Base-by-base conservation (phyloP, 148 eudicot genomes). In the Nepenthes mirabilis region DNA sequence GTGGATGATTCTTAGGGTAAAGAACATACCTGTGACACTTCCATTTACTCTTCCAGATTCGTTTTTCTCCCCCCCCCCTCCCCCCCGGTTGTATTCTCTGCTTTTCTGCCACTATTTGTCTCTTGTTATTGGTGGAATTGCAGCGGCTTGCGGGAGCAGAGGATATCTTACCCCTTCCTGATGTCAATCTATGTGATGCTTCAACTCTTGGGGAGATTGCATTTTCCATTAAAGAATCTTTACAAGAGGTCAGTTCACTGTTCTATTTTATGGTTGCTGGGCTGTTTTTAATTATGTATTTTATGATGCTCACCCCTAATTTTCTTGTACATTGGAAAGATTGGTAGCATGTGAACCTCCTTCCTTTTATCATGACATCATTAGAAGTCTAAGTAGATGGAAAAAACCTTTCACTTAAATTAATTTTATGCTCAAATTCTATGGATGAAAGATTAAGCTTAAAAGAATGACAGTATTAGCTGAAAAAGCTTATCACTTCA, bases 141-240 rank as follows among this genome's bases (percentile, higher is more conserved):
- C 91, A 88, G 96, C 59, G 96, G 37, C 87, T 89, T 58, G 81
- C 85, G 55, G 87, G 79, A 75, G 75, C 85, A 53, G 96, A 89
- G 71, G 90, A 89, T 72, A 57, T 80, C 35, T 70, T 89, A 63
- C 85, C 90, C 65, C 37, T 72, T 64, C 89, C 82, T 9, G 76
- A 79, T 70, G 69, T 59, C 53, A 72, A 78, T 64, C 72, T 67
- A 49, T 66, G 37, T 60, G 66, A 72, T 60, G 61, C 73, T 71
- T 67, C 78, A 62, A 43, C 63, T 51, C 55, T 67, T 35, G 73
- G 71, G 68, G 89, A 81, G 69, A 74, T 76, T 63, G 68, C 71
- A 65, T 61, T 55, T 63, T 64, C 78, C 43, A 70, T 89, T 60
- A 64, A 70, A 69, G 72, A 75, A 62, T 83, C 82, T 68, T 75